Conservation (phyloP, 805 yeast species). For the Debaryomyces maramus region DNA sequence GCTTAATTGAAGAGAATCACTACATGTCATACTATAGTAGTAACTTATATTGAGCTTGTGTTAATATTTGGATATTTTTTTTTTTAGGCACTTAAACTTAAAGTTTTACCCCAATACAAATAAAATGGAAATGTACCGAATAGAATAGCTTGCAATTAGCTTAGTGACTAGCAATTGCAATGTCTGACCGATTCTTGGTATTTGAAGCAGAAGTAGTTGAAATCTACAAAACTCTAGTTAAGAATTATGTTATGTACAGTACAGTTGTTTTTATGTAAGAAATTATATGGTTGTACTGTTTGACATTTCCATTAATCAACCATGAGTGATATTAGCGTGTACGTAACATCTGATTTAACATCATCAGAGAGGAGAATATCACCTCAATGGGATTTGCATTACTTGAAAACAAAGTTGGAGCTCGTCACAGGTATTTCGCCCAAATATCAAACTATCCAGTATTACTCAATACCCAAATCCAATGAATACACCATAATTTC, state of each 20-base stretch:
- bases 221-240: not conserved
- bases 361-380: slow-evolving; percentile 70
- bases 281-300: not conserved
- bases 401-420: slow-evolving; percentile 58
- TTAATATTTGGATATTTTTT: too few species aligned
- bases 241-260: not conserved
- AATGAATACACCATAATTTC: slow-evolving; percentile 31
- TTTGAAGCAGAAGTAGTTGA: too few species aligned
- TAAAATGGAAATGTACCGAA: too few species aligned
- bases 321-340: slow-evolving; percentile 49
- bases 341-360: slow-evolving; percentile 63
- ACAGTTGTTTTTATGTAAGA: not conserved
- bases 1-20: too few species aligned
- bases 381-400: slow-evolving; percentile 56
- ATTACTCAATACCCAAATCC: slow-evolving; percentile 43
- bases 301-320: not conserved
- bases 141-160: too few species aligned
- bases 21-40: too few species aligned
- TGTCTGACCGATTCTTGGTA: too few species aligned
- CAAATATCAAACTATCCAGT: slow-evolving; percentile 47
- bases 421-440: slow-evolving; percentile 75
- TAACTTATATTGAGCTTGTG: too few species aligned
- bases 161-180: too few species aligned
- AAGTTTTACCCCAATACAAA: too few species aligned
- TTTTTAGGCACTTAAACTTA: too few species aligned